Conservation (phyloP, 331 rosid genomes). For the Phaseolus coccineus region DNA sequence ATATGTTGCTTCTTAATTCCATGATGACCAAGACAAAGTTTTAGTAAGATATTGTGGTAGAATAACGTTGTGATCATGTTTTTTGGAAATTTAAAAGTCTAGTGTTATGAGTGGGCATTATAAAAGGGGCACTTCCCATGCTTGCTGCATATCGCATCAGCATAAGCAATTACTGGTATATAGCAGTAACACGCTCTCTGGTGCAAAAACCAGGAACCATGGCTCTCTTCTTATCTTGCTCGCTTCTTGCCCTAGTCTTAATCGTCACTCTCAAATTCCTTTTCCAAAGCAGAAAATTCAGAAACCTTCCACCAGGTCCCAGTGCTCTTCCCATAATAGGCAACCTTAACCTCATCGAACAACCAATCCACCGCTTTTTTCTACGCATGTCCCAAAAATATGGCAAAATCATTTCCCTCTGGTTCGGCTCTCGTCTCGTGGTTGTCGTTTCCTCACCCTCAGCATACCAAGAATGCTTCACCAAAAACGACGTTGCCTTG, state of each 20-base stretch:
- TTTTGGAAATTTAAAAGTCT: background rate
- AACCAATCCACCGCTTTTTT: constrained; percentile 51
- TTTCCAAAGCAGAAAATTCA: background rate
- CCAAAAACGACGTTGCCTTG: constrained; percentile 56
- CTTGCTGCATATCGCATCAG: background rate
- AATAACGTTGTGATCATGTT: too few relatives aligned
- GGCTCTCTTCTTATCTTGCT: background rate
- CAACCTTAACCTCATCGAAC: constrained; percentile 55
- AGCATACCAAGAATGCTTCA: constrained; percentile 60
- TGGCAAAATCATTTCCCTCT: constrained; percentile 48
- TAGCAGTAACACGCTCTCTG: background rate
- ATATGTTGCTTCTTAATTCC: background rate
- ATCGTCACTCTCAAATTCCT: constrained; percentile 37
- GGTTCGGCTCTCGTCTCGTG: constrained; percentile 51
- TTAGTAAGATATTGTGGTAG: background rate
- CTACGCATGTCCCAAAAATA: constrained; percentile 45
- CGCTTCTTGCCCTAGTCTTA: background rate
- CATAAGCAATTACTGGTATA: background rate
- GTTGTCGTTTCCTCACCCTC: constrained; percentile 49
- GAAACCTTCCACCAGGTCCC: constrained; percentile 61
- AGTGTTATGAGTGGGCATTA: background rate
- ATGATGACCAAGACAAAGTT: background rate
- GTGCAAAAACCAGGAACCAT: background rate
- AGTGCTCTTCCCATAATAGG: constrained; percentile 57
- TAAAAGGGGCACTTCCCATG: background rate